These are phyloP conservation scores for Rosa hybrid DNA, from an alignment of 331 rosid genomes.

Conservation along the genomic window DNA sequence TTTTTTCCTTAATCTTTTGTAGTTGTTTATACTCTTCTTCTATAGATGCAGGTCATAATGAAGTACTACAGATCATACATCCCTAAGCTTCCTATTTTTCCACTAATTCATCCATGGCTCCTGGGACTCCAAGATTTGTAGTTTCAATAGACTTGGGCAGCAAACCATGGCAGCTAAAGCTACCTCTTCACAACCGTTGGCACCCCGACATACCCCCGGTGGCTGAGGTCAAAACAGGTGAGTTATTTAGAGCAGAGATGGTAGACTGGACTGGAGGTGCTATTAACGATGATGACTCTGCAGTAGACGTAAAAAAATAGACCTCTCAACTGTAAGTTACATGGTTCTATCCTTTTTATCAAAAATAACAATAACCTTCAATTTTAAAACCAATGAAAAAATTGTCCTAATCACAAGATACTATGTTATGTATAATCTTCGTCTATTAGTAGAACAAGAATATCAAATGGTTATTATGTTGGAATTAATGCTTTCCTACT, in stretches of 20 bases:
- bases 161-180: conserved; percentile 70
- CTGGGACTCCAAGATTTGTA: conserved; percentile 52
- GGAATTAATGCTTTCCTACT: too few relatives aligned
- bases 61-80: neutral
- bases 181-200: conserved; percentile 88
- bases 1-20: too few relatives aligned
- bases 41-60: neutral
- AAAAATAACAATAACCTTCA: neutral
- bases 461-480: neutral
- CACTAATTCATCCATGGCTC: conserved; percentile 57
- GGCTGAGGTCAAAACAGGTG: conserved; percentile 44
- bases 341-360: neutral
- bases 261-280: conserved; percentile 54
- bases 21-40: neutral
- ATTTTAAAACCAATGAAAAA: neutral
- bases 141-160: conserved; percentile 66
- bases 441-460: neutral
- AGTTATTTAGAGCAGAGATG: conserved; percentile 48
- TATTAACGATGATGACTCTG: conserved; percentile 58
- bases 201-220: conserved; percentile 58
- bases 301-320: conserved; percentile 59
- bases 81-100: conserved; percentile 3
- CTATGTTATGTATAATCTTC: neutral
- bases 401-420: neutral
- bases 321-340: conserved; percentile 66